Evolutionary conservation across 768 basidiomycete species (phyloP).

Genomic region (Leucogyrophana mollusca): DNA sequence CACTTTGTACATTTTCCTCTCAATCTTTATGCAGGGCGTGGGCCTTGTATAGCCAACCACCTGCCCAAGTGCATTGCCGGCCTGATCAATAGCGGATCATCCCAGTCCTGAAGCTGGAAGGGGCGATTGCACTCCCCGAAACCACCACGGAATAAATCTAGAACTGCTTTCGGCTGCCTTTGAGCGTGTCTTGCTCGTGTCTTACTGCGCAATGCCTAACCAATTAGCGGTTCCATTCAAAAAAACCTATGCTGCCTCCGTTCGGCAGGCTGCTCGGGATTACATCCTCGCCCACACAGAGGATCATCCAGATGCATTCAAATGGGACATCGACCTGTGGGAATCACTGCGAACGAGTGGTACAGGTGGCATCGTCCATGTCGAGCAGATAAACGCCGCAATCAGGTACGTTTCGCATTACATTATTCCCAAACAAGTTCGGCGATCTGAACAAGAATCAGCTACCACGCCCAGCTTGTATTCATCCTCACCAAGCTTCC

Average conservation of each 20-base stretch:
- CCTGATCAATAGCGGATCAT: too few species aligned
- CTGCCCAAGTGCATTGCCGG: too few species aligned
- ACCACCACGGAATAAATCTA: too few species aligned
- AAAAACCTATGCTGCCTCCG: constrained; percentile 53
- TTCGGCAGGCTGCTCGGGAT: constrained; percentile 53
- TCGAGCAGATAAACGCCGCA: constrained; percentile 50
- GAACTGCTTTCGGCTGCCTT: too few species aligned
- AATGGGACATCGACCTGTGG: constrained; percentile 72
- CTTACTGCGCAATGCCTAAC: constrained; percentile 59
- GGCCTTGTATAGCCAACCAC: too few species aligned
- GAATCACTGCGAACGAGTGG: constrained; percentile 58
- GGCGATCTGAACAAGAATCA: constrained; percentile 29
- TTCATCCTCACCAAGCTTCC: constrained; percentile 87
- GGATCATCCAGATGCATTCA: constrained; percentile 84
- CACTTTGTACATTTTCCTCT: too few species aligned
- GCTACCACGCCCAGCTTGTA: constrained; percentile 89
- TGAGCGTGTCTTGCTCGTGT: too few species aligned
- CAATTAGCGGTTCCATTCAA: constrained; percentile 76
- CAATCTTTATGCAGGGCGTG: too few species aligned
- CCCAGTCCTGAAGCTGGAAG: too few species aligned
- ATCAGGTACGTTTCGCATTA: constrained; percentile 50
- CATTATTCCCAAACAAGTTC: not conserved
- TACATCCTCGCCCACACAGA: constrained; percentile 71
- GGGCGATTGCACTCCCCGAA: too few species aligned
- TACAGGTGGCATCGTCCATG: constrained; percentile 49